Percentiles rank a stretch among this genome's conserved stretches.
phyloP scores from a whole-genome alignment of 805 yeast species.

The Saccharomycopsis oosterbeekiorum region DNA sequence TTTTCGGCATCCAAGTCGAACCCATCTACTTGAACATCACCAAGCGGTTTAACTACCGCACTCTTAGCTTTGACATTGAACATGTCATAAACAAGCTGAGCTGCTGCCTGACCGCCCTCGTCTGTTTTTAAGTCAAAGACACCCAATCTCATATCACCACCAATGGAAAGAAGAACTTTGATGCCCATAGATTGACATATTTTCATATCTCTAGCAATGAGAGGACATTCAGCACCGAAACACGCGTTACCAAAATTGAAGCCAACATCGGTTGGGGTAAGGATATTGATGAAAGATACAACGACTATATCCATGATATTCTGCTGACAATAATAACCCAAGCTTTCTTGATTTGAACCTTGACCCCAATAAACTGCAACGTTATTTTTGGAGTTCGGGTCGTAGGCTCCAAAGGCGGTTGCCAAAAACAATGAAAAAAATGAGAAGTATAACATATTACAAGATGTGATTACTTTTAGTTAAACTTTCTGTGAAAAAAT shows the following conservation, averaged over 20 bases:
- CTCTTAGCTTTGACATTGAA: conserved; percentile 39
- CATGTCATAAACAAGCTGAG: conserved; percentile 49
- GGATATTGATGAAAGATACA: conserved; percentile 24
- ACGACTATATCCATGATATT: conserved; percentile 37
- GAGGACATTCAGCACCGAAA: conserved; percentile 24
- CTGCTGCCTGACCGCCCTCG: conserved; percentile 60
- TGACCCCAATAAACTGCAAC: conserved; percentile 68
- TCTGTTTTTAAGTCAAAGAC: conserved; percentile 81
- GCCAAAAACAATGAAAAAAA: background rate
- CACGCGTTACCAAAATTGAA: conserved; percentile 39
- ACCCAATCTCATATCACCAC: conserved; percentile 55
- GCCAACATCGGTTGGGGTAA: conserved; percentile 29
- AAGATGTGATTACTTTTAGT: no score
- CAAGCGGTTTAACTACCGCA: conserved; percentile 9
- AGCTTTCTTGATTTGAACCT: conserved; percentile 35
- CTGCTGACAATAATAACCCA: conserved; percentile 42
- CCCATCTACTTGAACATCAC: conserved; percentile 10
- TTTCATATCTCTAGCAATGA: conserved; percentile 56
- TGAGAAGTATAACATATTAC: background rate
- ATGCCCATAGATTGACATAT: conserved; percentile 74
- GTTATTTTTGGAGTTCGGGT: conserved; percentile 32
- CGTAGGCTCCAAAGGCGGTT: conserved; percentile 21
- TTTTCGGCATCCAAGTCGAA: conserved; percentile 21
- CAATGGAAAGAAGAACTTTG: conserved; percentile 63
- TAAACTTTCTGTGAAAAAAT: no score